Evolutionary conservation across 225 moss, liverwort and hornwort genomes (phyloP).

Genomic region (Anthoceros angustus): DNA sequence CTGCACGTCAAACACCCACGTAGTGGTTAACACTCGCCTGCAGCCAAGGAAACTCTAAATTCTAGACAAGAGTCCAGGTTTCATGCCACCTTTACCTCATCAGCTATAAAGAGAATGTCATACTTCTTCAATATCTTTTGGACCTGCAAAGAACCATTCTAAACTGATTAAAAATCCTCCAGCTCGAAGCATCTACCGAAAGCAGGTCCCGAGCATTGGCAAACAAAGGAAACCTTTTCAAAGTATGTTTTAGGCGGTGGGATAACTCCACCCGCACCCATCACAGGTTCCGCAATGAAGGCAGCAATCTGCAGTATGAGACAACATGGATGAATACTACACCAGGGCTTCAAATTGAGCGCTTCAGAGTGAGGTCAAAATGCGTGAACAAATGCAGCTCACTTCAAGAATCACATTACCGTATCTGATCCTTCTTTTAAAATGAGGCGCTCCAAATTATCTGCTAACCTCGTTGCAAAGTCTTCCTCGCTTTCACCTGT

Average conservation of each 20-base stretch:
- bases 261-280: constrained; percentile 98
- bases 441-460: constrained; percentile 86
- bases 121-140: constrained; percentile 95
- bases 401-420: constrained; percentile 16
- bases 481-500: constrained; percentile 96
- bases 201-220: not conserved
- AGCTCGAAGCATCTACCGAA: not conserved
- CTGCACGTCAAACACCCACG: constrained; percentile 17
- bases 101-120: constrained; percentile 90
- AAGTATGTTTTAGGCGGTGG: constrained; percentile 90
- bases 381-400: not conserved
- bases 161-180: not conserved
- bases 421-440: constrained; percentile 86
- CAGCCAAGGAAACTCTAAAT: not conserved
- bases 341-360: not conserved
- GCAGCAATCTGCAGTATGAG: constrained; percentile 60
- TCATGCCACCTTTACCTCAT: constrained; percentile 44
- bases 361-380: not conserved
- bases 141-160: constrained; percentile 28
- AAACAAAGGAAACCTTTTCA: constrained; percentile 42
- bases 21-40: not conserved
- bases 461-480: constrained; percentile 73
- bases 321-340: not conserved
- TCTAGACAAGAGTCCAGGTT: not conserved
- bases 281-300: constrained; percentile 85